Conservation (phyloP, 2,329 filamentous ascomycete species). For the Paracorniculantispora psalliotae region DNA sequence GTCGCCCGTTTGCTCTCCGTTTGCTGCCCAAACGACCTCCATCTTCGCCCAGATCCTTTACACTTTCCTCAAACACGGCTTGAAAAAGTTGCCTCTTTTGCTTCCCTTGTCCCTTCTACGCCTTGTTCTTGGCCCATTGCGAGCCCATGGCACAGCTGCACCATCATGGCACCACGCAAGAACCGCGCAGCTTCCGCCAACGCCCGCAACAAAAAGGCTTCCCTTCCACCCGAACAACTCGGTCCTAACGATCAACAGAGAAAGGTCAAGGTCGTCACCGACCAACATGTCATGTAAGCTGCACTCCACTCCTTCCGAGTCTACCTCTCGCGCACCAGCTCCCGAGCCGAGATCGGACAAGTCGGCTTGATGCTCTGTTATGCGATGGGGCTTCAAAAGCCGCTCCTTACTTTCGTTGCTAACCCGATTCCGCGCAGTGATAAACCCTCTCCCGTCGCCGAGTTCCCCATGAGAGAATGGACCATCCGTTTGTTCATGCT, state of each 20-base stretch:
- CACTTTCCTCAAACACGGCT: not conserved
- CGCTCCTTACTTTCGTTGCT: not conserved
- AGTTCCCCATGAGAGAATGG: constrained; percentile 92
- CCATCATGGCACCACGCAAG: constrained; percentile 12
- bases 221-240: not conserved
- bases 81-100: not conserved
- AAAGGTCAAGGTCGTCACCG: constrained; percentile 86
- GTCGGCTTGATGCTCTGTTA: not conserved
- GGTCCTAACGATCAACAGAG: constrained; percentile 55
- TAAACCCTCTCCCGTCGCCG: constrained; percentile 75
- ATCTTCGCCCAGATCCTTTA: not conserved
- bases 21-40: not conserved
- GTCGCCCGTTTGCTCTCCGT: constrained; percentile 10
- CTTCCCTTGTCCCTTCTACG: not conserved
- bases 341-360: not conserved
- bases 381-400: not conserved
- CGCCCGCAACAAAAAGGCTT: not conserved
- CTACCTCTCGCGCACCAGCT: constrained; percentile 4
- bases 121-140: not conserved
- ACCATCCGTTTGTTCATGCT: constrained; percentile 79
- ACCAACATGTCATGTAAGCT: constrained; percentile 80
- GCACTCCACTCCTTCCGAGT: constrained; percentile 3
- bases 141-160: not conserved
- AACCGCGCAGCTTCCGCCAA: not conserved
- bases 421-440: constrained; percentile 45